phyloP scores from a whole-genome alignment of 1,284 basidiomycete species.

The Trametes sp. region DNA sequence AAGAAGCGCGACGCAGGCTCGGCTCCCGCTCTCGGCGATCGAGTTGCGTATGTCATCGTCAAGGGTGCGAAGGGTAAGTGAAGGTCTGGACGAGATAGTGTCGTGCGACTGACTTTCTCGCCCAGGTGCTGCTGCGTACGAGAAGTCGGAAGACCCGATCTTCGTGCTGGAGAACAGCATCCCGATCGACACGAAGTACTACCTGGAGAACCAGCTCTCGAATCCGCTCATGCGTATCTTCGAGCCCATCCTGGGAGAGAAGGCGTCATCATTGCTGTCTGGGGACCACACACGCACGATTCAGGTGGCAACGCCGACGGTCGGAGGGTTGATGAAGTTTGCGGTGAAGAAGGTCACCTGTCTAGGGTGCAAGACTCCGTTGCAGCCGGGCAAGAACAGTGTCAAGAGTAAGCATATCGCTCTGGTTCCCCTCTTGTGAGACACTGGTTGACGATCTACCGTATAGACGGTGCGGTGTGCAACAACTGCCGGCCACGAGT shows the following conservation, averaged over 20 bases:
- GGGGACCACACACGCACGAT: conserved; percentile 95
- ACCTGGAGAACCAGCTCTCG: conserved; percentile 95
- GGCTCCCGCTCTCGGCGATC: conserved; percentile 92
- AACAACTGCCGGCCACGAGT: conserved; percentile 88
- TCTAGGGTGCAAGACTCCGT: conserved; percentile 90
- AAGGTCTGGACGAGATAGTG: neutral
- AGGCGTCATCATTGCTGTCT: conserved; percentile 82
- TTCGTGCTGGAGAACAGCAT: conserved; percentile 97
- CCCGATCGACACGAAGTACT: conserved; percentile 96
- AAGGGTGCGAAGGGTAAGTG: conserved; percentile 90
- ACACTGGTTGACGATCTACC: neutral
- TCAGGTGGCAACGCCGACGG: conserved; percentile 92
- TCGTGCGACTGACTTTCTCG: neutral
- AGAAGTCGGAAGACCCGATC: conserved; percentile 96
- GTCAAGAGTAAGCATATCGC: conserved; percentile 58
- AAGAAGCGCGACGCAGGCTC: conserved; percentile 93
- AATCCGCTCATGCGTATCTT: conserved; percentile 97
- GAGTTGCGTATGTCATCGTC: conserved; percentile 96
- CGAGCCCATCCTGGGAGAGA: conserved; percentile 95
- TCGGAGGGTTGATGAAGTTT: conserved; percentile 97
- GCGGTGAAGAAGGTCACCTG: conserved; percentile 94
- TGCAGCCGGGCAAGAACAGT: conserved; percentile 72
- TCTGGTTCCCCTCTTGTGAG: neutral
- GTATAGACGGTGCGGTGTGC: conserved; percentile 89
- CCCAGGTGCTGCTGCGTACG: conserved; percentile 93